Evolutionary conservation across 495 filamentous ascomycete genomes (phyloP).

Genomic region (Xylaria nigripes): DNA sequence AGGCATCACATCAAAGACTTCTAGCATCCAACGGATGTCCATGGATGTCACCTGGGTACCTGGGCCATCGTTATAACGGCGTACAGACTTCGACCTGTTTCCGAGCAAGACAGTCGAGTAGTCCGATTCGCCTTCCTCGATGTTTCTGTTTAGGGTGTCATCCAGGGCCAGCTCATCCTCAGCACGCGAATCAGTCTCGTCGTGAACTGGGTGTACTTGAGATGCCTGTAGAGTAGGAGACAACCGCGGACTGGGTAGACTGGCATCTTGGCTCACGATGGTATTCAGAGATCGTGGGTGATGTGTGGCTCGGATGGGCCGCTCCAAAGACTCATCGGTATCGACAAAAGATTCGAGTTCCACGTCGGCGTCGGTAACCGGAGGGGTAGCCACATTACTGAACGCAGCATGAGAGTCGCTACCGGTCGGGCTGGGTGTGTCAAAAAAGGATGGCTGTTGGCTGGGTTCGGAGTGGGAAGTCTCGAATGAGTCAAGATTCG

Average conservation of each 20-base stretch:
- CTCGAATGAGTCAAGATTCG: conserved; percentile 29
- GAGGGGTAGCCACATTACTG: conserved; percentile 49
- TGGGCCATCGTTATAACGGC: conserved; percentile 14
- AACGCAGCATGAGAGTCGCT: conserved; percentile 41
- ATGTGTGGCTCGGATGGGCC: conserved; percentile 29
- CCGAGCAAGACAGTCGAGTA: conserved; percentile 11
- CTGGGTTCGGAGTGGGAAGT: conserved; percentile 32
- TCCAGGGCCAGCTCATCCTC: conserved; percentile 25
- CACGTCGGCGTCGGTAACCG: conserved; percentile 47
- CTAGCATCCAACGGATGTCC: conserved; percentile 76
- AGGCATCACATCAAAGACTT: conserved; percentile 85
- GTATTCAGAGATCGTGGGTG: conserved; percentile 49
- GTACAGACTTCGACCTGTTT: conserved; percentile 10
- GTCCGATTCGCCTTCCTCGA: conserved; percentile 16
- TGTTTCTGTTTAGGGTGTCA: conserved; percentile 16
- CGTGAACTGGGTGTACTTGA: conserved; percentile 40
- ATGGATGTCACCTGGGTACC: conserved; percentile 36
- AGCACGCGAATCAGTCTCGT: conserved; percentile 32
- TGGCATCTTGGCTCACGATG: conserved; percentile 70
- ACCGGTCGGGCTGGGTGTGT: conserved; percentile 37
- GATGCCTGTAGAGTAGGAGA: conserved; percentile 84
- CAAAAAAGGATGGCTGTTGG: conserved; percentile 41
- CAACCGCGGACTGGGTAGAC: conserved; percentile 86
- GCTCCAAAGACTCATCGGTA: conserved; percentile 35
- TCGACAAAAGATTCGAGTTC: conserved; percentile 45